These are phyloP conservation scores for Trametes villosa DNA, from an alignment of 768 basidiomycete genomes.

Conservation along the genomic window DNA sequence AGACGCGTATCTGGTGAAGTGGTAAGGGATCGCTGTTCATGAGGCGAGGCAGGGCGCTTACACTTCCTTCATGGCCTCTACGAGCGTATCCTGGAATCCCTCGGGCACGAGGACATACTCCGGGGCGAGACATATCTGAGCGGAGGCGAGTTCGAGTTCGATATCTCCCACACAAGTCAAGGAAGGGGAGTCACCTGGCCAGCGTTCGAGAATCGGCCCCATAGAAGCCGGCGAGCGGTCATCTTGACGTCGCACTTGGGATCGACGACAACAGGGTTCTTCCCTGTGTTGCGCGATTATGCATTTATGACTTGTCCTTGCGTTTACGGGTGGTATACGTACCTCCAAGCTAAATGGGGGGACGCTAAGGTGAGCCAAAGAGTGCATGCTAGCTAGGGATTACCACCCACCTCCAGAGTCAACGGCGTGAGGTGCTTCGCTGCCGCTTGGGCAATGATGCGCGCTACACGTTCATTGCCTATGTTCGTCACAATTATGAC, in stretches of 20 bases:
- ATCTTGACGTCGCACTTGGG: slow-evolving; percentile 65
- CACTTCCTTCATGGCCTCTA: slow-evolving; percentile 47
- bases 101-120: slow-evolving; percentile 56
- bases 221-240: slow-evolving; percentile 73
- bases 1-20: slow-evolving; percentile 45
- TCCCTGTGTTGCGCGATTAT: slow-evolving; percentile 40
- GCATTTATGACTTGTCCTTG: background rate
- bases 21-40: background rate
- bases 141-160: background rate
- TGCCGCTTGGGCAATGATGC: slow-evolving; percentile 71
- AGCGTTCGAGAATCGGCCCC: slow-evolving; percentile 79
- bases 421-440: slow-evolving; percentile 79
- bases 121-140: slow-evolving; percentile 70
- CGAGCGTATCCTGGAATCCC: slow-evolving; percentile 42
- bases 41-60: slow-evolving; percentile 31
- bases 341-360: slow-evolving; percentile 52
- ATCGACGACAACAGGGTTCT: slow-evolving; percentile 73
- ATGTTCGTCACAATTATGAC: background rate
- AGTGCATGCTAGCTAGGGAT: too few species aligned
- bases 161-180: background rate
- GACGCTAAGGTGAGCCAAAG: slow-evolving; percentile 22
- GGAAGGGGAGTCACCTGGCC: slow-evolving; percentile 44
- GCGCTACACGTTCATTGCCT: slow-evolving; percentile 42
- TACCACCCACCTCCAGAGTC: slow-evolving; percentile 49
- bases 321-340: background rate